Evolutionary conservation across 345 rosid genomes (phyloP).

Genomic region (Eucalyptus sp.): DNA sequence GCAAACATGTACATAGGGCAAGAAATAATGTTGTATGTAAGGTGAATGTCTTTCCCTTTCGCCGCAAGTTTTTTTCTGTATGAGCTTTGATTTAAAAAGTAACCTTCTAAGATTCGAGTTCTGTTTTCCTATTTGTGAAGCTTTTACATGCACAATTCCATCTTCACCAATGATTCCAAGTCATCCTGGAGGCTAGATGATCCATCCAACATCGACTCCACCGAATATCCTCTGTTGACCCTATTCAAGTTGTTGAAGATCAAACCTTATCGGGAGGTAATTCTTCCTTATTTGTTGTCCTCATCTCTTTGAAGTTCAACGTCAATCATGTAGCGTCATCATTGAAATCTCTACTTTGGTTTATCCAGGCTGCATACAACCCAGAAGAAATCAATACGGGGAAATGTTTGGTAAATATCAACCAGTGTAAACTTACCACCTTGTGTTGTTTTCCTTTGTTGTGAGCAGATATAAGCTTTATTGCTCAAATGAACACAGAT

Average conservation of each 20-base stretch:
- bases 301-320: not conserved
- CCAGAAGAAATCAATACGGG: slow-evolving; percentile 34
- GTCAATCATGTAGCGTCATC: not conserved
- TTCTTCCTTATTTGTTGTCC: not conserved
- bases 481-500: not conserved
- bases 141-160: slow-evolving; percentile 37
- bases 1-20: slow-evolving; percentile 27
- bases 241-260: slow-evolving; percentile 29
- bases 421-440: slow-evolving; percentile 2
- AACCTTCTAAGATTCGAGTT: not conserved
- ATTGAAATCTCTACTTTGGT: not conserved
- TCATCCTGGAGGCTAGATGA: slow-evolving; percentile 41
- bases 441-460: not conserved
- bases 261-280: slow-evolving; percentile 33
- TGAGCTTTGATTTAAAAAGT: not conserved
- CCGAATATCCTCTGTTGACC: slow-evolving; percentile 31
- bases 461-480: not conserved
- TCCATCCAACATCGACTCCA: slow-evolving; percentile 17
- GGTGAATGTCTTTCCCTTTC: not conserved
- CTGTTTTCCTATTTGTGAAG: not conserved
- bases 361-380: slow-evolving; percentile 29
- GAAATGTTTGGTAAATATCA: slow-evolving; percentile 21
- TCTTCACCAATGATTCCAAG: slow-evolving; percentile 19
- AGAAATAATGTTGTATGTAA: slow-evolving; percentile 38
- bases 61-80: not conserved